Base-by-base conservation (phyloP, 768 basidiomycete genomes). In the Artomyces pyxidatus region DNA sequence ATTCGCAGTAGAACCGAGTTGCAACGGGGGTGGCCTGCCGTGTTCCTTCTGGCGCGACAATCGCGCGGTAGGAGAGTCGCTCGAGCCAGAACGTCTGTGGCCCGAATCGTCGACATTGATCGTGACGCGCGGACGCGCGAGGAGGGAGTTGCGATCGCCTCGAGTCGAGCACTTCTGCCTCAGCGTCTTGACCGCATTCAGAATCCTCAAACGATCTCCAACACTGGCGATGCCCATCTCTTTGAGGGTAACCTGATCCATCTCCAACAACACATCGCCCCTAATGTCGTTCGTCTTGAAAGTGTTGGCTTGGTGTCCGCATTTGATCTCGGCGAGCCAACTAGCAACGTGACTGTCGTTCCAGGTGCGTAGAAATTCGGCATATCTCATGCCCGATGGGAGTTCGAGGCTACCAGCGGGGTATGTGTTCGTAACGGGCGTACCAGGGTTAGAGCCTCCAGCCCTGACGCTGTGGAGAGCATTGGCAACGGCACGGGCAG, bases 201-300 rank as follows among this genome's bases (percentile, higher is more conserved):
- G 60, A 43, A 99, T 86, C 61, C 90, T 77, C 7, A 97, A 79
- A 42, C 94, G 73, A 66, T 99, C 96, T 10, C 96, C 96, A 37
- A 99, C 85, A 65, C 85, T 90, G 27, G 73, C 59, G 25, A 99
- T 78, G 12, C 87, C 87, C 81, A 98, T 88, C 67, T 99, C 96
- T 62, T 84, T 89, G 43, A 99, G 69, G 2, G 82, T 85, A 6
- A 71, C 65, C 65, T 93, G 88, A 61, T 98, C 95, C 39, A 98
- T 70, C 54, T 99, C 96, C 43, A 97, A 74, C 16, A 99, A 68
- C 19, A 99, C 83, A 61, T 90, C 86, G 5, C 95, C 93, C 44
- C 90, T 71, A 58, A 99, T 95, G 61, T 99, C 95, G 68, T 95
- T 88, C 4, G 76, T 73, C 42, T 73, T 77, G 70, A 99, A 99